Base-by-base conservation (phyloP, 768 basidiomycete genomes). In the Glaciozyma martinii region DNA sequence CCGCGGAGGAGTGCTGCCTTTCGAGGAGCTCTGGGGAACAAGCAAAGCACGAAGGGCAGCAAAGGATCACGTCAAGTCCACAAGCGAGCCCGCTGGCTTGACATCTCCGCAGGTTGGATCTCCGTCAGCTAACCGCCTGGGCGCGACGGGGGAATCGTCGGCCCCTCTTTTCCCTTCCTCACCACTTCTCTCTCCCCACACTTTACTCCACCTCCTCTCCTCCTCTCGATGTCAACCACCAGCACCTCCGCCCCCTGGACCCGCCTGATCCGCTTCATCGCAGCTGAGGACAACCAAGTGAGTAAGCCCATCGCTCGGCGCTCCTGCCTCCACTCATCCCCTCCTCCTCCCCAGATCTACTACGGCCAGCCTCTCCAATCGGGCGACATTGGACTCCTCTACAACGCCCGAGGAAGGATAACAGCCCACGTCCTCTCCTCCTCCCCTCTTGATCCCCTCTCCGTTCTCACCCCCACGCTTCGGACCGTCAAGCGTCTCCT, bases 281-380 rank as follows among this genome's bases (percentile, higher is more conserved):
- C 69, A 10, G 12, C 30, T 4, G 69, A 70, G 33, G 69, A 70
- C 44, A 63, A 54, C 25, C 19, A 64, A 54, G 69, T 67, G 18
- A 50, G 62, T 29, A n/a, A 27, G 2, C 30, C 10, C 19, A 18
- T n/a, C n/a, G n/a, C 33, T 42, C 16, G n/a, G 5, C 7, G 10
- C 29, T 62, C 52, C 30, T 21, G 32, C 19, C 15, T 23, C 5
- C 12, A 44, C 15, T 52, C 33, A 21, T 29, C 3, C 16, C 7
- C 8, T 9, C 37, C 10, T 40, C 12, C 23, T 2, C 19, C 19
- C 9, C 61, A 67, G 66, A 58, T 23, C 0, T 65, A 70, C 52
- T 67, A 67, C 58, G 69, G 69, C 33, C 44, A 62, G 21, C 58
- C 63, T 1, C 9, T 57, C 18, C 47, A 63, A 16, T 1, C 19